Evolutionary conservation across 1,139 yeast genomes (phyloP).

Genomic region (Pichia sp.): DNA sequence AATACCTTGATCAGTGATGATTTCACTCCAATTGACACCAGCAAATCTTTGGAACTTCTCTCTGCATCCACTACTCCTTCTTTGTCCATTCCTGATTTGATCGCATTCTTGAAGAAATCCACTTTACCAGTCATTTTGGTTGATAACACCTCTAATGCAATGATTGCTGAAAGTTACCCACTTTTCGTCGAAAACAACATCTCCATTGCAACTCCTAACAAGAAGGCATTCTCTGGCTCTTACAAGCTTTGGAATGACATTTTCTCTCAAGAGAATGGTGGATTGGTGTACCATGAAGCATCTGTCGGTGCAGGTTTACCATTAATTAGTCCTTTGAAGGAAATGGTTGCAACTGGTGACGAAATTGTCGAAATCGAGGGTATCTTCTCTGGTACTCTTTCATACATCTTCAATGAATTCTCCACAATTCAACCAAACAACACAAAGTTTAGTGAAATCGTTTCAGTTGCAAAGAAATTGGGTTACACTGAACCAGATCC

Average conservation of each 20-base stretch:
- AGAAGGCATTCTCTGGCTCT: conserved; percentile 91
- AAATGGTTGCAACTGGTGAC: conserved; percentile 87
- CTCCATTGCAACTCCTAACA: conserved; percentile 96
- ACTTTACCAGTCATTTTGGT: conserved; percentile 74
- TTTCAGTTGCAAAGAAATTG: conserved; percentile 73
- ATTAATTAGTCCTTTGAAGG: conserved; percentile 79
- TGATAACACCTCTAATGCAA: conserved; percentile 86
- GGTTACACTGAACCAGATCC: conserved; percentile 99
- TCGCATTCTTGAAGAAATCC: conserved; percentile 56
- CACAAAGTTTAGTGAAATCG: conserved; percentile 83
- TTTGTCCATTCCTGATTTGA: conserved; percentile 49
- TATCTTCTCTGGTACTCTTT: conserved; percentile 90
- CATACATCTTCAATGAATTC: conserved; percentile 93
- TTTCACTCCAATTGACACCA: conserved; percentile 62
- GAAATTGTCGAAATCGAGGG: conserved; percentile 89
- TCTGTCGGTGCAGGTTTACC: conserved; percentile 99
- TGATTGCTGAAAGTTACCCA: conserved; percentile 73
- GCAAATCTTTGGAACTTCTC: conserved; percentile 45
- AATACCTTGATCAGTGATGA: conserved; percentile 63
- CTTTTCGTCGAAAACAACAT: conserved; percentile 67
- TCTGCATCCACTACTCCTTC: conserved; percentile 37
- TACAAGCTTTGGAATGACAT: conserved; percentile 70
- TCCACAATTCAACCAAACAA: conserved; percentile 59
- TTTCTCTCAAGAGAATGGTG: conserved; percentile 47
- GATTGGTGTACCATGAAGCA: conserved; percentile 91